Base-by-base conservation (phyloP, 139 green algal species). In the Desmodesmus armatus region DNA sequence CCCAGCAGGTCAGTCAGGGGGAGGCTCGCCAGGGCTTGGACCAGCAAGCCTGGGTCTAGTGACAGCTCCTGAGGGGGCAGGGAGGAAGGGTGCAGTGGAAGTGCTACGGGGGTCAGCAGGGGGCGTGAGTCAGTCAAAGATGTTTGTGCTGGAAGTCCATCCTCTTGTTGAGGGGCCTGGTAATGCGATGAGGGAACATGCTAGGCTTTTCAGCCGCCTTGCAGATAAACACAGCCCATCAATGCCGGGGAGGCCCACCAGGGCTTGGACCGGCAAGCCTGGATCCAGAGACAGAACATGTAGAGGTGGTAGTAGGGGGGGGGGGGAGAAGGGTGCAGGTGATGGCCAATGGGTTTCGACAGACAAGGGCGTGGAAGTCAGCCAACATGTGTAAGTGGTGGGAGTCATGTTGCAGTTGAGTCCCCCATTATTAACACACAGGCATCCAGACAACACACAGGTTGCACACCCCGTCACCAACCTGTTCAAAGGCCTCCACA, bases 41-140 rank as follows among this genome's bases (percentile, higher is more conserved):
- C n/a, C 6, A 82, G 76, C 7, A 44, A 55, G 15, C 55, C 76
- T n/a, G 47, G 35, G 7, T 82, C 37, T 0, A 82, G 9, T 4
- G 76, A 53, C 55, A 82, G 40, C 55, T 72, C 55, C 76, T 82
- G 55, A n/a, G n/a, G n/a, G n/a, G n/a, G n/a, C n/a, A n/a, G n/a
- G n/a, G n/a, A n/a, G n/a, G n/a, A n/a, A n/a, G n/a, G n/a, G n/a
- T n/a, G n/a, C n/a, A n/a, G n/a, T n/a, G n/a, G n/a, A n/a, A n/a
- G n/a, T n/a, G n/a, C n/a, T n/a, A n/a, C n/a, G n/a, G n/a, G n/a
- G n/a, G n/a, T n/a, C n/a, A n/a, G n/a, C n/a, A n/a, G n/a, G n/a
- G n/a, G n/a, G n/a, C n/a, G n/a, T n/a, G n/a, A n/a, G n/a, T n/a
- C n/a, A n/a, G n/a, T n/a, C n/a, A n/a, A n/a, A n/a, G n/a, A n/a